These are phyloP conservation scores for Nitzschia palea DNA, from an alignment of 108 stramenopile species.

Conservation along the genomic window DNA sequence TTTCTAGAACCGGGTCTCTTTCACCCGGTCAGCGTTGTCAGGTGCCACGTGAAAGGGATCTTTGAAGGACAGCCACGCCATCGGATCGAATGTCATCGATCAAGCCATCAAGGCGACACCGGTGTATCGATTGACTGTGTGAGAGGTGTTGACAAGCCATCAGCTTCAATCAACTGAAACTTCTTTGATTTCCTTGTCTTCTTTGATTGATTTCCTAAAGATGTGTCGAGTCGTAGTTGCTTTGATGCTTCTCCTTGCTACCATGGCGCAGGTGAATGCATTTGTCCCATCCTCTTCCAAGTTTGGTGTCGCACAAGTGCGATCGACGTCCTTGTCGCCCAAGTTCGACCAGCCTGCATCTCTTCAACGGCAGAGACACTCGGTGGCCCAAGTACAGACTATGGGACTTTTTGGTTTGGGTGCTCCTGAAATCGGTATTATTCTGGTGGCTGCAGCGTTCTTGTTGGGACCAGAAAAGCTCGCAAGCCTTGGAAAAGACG, in stretches of 20 bases:
- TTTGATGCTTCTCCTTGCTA: conserved; percentile 3
- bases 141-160: too few relatives aligned
- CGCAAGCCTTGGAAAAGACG: conserved; percentile 89
- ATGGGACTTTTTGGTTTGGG: conserved; percentile 93
- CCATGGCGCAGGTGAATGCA: conserved; percentile 19
- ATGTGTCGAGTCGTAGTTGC: conserved; percentile 9
- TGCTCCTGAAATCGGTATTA: conserved; percentile 90
- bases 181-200: too few relatives aligned
- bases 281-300: conserved; percentile 28
- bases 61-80: conserved; percentile 1
- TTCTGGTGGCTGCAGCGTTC: conserved; percentile 89
- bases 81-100: background rate
- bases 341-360: conserved; percentile 18
- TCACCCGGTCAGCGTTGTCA: background rate
- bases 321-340: background rate
- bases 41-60: background rate
- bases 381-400: conserved; percentile 76
- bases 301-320: background rate
- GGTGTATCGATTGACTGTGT: too few relatives aligned
- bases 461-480: conserved; percentile 92
- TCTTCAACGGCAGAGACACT: conserved; percentile 60
- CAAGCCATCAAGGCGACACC: too few relatives aligned
- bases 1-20: background rate
- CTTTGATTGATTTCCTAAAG: background rate
- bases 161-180: too few relatives aligned